Percentiles rank a stretch among this genome's conserved stretches.
Evolutionary conservation across 148 eudicot species (phyloP).

Genomic region (Rhododendron henanense): DNA sequence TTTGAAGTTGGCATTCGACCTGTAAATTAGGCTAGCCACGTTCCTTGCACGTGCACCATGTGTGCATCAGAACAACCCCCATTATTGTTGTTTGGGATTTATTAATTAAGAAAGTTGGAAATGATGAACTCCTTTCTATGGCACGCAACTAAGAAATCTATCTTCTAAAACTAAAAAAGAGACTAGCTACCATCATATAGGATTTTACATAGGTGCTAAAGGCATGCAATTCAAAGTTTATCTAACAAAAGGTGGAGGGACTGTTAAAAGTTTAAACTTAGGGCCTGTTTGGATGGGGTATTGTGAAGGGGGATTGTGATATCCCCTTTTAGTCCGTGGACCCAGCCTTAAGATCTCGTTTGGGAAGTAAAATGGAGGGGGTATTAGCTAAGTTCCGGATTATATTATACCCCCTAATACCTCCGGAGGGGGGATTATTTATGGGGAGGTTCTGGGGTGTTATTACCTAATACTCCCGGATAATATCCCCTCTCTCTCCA

Average conservation of each 20-base stretch:
- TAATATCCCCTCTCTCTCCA: too few species aligned
- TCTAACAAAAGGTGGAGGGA: neutral
- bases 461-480: too few species aligned
- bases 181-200: neutral
- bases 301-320: too few species aligned
- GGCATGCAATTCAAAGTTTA: neutral
- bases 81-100: neutral
- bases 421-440: too few species aligned
- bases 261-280: neutral
- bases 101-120: constrained; percentile 1
- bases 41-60: constrained; percentile 10
- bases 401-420: too few species aligned
- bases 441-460: too few species aligned
- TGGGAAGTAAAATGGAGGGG: too few species aligned
- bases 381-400: too few species aligned
- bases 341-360: too few species aligned
- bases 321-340: too few species aligned
- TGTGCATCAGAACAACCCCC: neutral
- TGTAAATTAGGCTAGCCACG: constrained; percentile 2
- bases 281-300: too few species aligned
- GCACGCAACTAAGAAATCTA: neutral
- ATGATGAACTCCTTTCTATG: neutral
- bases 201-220: neutral
- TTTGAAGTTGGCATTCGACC: constrained; percentile 3
- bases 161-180: neutral